Evolutionary conservation across 768 basidiomycete species (phyloP).

Genomic region (Crepidotus variabilis): DNA sequence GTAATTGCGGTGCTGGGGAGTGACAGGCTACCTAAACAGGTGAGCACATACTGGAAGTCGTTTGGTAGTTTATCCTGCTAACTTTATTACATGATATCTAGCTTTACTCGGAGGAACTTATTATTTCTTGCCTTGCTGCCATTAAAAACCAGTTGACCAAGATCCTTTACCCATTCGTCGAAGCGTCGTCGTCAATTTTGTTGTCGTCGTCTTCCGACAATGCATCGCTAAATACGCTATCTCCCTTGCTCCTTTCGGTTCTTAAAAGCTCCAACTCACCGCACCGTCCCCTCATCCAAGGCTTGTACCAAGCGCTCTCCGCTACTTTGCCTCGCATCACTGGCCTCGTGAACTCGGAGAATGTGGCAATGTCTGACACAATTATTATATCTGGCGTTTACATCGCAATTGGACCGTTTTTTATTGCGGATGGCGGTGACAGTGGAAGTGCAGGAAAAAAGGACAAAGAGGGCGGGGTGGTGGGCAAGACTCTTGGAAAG

Average conservation of each 20-base stretch:
- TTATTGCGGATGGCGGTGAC: constrained; percentile 66
- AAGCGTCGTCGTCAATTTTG: constrained; percentile 32
- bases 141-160: constrained; percentile 79
- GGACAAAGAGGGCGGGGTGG: constrained; percentile 49
- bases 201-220: constrained; percentile 29
- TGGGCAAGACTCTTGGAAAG: constrained; percentile 66
- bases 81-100: constrained; percentile 24
- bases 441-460: constrained; percentile 40
- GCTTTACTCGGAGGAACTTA: constrained; percentile 94
- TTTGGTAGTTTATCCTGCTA: neutral
- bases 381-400: constrained; percentile 93
- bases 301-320: constrained; percentile 71
- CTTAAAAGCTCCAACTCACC: constrained; percentile 34
- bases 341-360: constrained; percentile 66
- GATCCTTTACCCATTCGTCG: constrained; percentile 84
- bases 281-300: constrained; percentile 50
- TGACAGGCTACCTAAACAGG: constrained; percentile 84
- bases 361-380: constrained; percentile 79
- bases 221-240: constrained; percentile 31
- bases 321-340: constrained; percentile 74
- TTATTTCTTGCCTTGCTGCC: constrained; percentile 69
- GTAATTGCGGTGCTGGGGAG: constrained; percentile 74
- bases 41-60: constrained; percentile 30
- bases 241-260: constrained; percentile 51
- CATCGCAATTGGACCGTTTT: constrained; percentile 92